Conservation (phyloP, 2,329 filamentous ascomycete genomes). For the Myriosclerotinia curreyana region DNA sequence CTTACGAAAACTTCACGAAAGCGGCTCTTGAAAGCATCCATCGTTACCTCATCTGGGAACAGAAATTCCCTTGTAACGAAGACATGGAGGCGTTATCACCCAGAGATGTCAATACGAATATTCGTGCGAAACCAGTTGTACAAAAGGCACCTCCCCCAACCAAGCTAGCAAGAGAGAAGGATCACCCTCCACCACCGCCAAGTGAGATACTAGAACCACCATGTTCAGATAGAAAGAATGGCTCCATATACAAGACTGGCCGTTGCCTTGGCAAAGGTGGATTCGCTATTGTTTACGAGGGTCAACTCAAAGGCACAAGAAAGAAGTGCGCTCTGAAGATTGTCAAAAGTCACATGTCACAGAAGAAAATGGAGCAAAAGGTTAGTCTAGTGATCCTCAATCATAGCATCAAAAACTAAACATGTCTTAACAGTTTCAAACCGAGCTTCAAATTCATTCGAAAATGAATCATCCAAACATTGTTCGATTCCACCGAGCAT, state of each 20-base stretch:
- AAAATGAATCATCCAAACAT: conserved; percentile 97
- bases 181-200: conserved; percentile 64
- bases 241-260: conserved; percentile 70
- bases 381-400: conserved; percentile 44
- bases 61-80: conserved; percentile 43
- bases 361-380: conserved; percentile 77
- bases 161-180: conserved; percentile 54
- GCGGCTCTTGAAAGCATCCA: conserved; percentile 24
- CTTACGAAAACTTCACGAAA: conserved; percentile 29
- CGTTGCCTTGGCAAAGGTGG: conserved; percentile 75
- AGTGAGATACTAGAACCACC: conserved; percentile 58
- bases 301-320: conserved; percentile 62
- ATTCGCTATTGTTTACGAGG: conserved; percentile 78
- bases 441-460: conserved; percentile 94
- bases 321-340: conserved; percentile 76
- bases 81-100: conserved; percentile 64
- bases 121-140: conserved; percentile 43
- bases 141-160: conserved; percentile 50
- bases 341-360: conserved; percentile 77
- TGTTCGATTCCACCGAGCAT: conserved; percentile 91
- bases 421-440: conserved; percentile 56
- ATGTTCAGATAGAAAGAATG: conserved; percentile 65
- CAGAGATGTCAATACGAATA: conserved; percentile 61
- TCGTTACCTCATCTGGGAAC: conserved; percentile 31
- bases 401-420: conserved; percentile 19